These are phyloP conservation scores for Debaryomycetaceae sp. DNA, from an alignment of 1,139 yeast genomes.

Conservation along the genomic window DNA sequence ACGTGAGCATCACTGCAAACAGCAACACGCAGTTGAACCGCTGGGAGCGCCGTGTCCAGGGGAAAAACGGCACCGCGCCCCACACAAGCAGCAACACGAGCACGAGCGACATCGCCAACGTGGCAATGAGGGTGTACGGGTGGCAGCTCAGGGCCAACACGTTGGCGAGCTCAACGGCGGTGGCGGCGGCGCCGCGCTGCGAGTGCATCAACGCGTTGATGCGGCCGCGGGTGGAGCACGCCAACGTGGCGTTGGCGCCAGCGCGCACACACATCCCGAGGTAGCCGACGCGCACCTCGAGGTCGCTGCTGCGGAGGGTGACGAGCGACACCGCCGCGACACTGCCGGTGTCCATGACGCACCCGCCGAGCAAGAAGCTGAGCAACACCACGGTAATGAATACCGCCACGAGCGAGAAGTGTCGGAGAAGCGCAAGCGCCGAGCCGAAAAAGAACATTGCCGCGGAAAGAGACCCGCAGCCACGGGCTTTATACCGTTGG, in stretches of 20 bases:
- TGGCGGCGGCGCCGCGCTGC: background rate
- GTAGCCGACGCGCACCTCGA: conserved; percentile 47
- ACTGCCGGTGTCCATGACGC: conserved; percentile 34
- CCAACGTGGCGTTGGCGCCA: conserved; percentile 18
- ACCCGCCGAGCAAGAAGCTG: conserved; percentile 52
- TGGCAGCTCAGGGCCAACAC: conserved; percentile 45
- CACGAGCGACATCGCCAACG: conserved; percentile 40
- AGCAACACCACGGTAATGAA: conserved; percentile 38
- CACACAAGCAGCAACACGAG: conserved; percentile 41
- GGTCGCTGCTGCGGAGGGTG: conserved; percentile 40
- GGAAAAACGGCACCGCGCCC: conserved; percentile 44
- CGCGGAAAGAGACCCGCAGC: no score
- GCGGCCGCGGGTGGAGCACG: conserved; percentile 31
- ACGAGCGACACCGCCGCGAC: conserved; percentile 46
- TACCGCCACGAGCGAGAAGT: conserved; percentile 15
- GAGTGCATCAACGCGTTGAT: conserved; percentile 11
- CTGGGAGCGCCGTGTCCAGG: conserved; percentile 33
- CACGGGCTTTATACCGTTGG: no score
- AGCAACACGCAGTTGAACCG: conserved; percentile 32
- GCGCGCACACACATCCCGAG: conserved; percentile 43
- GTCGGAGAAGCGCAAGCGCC: background rate
- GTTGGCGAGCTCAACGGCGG: conserved; percentile 29
- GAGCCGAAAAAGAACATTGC: conserved; percentile 1
- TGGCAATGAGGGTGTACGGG: conserved; percentile 50
- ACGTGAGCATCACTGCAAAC: conserved; percentile 39